Conservation (phyloP, 805 yeast genomes). For the Ogataea ramenticola region DNA sequence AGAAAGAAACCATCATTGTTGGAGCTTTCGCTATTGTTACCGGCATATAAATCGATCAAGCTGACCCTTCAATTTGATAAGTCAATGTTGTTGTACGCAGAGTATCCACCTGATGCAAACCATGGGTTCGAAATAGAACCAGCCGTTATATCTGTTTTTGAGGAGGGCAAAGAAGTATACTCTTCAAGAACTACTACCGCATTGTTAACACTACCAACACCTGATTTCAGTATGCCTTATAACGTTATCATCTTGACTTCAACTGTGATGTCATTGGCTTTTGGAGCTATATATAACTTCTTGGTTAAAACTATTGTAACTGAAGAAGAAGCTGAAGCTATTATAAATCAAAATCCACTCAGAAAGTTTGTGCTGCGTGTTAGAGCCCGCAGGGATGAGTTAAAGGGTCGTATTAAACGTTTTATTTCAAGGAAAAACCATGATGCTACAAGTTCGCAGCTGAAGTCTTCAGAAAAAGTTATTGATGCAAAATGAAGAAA, state of each 20-base stretch:
- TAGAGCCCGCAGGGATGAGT: neutral
- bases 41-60: constrained; percentile 53
- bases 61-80: constrained; percentile 80
- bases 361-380: neutral
- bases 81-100: constrained; percentile 73
- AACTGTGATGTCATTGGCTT: constrained; percentile 86
- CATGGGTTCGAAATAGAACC: constrained; percentile 96
- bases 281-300: constrained; percentile 79
- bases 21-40: constrained; percentile 60
- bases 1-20: constrained; percentile 76
- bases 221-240: constrained; percentile 98
- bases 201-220: constrained; percentile 83
- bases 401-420: neutral
- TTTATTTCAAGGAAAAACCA: neutral
- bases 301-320: constrained; percentile 68
- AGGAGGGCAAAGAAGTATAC: constrained; percentile 26
- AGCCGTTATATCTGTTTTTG: constrained; percentile 61
- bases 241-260: constrained; percentile 92
- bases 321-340: constrained; percentile 55
- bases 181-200: constrained; percentile 79
- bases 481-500: no score
- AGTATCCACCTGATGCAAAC: constrained; percentile 99
- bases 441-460: no score
- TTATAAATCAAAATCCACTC: constrained; percentile 1
- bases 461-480: no score